Conservation (phyloP, 108 stramenopile genomes). For the Skeletonema tropicum region DNA sequence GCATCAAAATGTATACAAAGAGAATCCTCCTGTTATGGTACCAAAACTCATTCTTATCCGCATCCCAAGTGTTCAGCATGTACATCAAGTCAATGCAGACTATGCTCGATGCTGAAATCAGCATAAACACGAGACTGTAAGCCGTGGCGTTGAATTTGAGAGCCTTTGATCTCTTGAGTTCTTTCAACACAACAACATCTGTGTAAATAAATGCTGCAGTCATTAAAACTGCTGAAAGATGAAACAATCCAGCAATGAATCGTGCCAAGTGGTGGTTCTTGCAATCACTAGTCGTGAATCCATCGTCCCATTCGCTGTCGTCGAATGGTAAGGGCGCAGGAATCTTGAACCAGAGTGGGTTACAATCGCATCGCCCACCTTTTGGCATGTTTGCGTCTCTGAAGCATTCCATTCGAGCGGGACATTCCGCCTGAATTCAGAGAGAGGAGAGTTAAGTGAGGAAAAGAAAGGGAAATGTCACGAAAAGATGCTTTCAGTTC, state of each 20-base stretch:
- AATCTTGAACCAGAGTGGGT: slow-evolving; percentile 33
- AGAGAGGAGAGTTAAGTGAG: neutral
- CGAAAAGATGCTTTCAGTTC: neutral
- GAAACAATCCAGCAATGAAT: slow-evolving; percentile 21
- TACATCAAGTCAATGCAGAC: slow-evolving; percentile 14
- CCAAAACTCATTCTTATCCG: slow-evolving; percentile 35
- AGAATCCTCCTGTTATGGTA: slow-evolving; percentile 25
- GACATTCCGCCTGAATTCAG: slow-evolving; percentile 10
- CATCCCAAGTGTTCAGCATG: slow-evolving; percentile 31
- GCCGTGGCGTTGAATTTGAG: slow-evolving; percentile 49
- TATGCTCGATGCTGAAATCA: slow-evolving; percentile 3
- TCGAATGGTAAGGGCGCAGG: slow-evolving; percentile 39
- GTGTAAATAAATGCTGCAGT: slow-evolving; percentile 31
- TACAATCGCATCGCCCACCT: slow-evolving; percentile 49
- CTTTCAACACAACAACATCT: slow-evolving; percentile 13
- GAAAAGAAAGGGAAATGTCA: neutral
- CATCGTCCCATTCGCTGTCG: slow-evolving; percentile 54
- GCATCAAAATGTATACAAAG: slow-evolving; percentile 1
- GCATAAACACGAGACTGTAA: slow-evolving; percentile 27
- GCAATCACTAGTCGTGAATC: slow-evolving; percentile 41
- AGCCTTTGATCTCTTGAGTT: slow-evolving; percentile 32
- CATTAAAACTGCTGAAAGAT: slow-evolving; percentile 10
- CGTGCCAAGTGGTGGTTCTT: slow-evolving; percentile 12
- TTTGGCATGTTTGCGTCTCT: slow-evolving; percentile 15
- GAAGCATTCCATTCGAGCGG: slow-evolving; percentile 44